Evolutionary conservation across 805 yeast genomes (phyloP).

Genomic region (Teunomyces tritomae): DNA sequence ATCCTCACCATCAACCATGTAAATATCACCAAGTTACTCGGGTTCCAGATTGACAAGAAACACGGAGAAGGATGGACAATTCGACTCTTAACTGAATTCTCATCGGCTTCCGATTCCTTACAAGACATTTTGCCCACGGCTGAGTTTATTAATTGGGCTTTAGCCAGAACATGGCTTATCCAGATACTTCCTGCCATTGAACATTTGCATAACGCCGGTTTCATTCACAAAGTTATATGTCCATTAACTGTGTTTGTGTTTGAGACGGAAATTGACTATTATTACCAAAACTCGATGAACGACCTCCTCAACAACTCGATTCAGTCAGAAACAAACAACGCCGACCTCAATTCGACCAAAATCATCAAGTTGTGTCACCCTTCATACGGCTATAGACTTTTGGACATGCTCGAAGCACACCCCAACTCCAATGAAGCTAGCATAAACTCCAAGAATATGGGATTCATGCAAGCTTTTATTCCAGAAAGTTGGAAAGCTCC

Average conservation of each 20-base stretch:
- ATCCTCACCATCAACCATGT: conserved; percentile 59
- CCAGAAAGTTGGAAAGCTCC: conserved; percentile 74
- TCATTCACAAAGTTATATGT: conserved; percentile 68
- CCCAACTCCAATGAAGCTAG: conserved; percentile 12
- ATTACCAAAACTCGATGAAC: conserved; percentile 43
- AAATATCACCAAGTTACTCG: conserved; percentile 63
- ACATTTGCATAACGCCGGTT: conserved; percentile 78
- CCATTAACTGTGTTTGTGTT: conserved; percentile 47
- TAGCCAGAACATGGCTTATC: conserved; percentile 86
- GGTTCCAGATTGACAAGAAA: conserved; percentile 65
- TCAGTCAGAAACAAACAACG: conserved; percentile 1
- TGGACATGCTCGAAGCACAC: conserved; percentile 24
- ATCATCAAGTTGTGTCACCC: conserved; percentile 59
- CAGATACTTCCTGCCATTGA: conserved; percentile 85
- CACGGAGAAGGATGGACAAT: conserved; percentile 59
- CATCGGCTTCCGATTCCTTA: conserved; percentile 51
- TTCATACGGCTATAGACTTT: conserved; percentile 41
- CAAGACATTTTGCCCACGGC: conserved; percentile 67
- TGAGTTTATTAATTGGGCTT: conserved; percentile 62
- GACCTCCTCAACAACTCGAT: conserved; percentile 25
- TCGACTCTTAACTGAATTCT: conserved; percentile 64
- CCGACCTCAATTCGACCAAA: conserved; percentile 44
- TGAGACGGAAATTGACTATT: conserved; percentile 13
- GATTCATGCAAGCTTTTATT: conserved; percentile 9
- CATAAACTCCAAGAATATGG: not conserved